phyloP scores from a whole-genome alignment of 2,329 filamentous ascomycete genomes.

The Trichoderma aggressivum region DNA sequence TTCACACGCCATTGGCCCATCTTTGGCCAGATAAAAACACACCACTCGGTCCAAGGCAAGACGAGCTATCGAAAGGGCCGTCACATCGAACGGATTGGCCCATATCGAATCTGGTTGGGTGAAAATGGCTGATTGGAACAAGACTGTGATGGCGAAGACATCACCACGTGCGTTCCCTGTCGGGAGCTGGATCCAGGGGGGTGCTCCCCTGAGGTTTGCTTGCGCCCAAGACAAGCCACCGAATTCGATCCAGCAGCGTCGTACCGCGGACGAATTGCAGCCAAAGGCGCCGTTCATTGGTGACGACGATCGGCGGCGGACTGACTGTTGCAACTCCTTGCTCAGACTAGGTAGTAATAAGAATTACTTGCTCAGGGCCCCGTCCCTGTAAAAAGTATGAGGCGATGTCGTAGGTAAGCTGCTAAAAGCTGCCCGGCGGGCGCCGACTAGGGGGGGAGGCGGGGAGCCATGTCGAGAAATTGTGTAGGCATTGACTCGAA shows the following conservation, averaged over 20 bases:
- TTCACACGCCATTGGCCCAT: background rate
- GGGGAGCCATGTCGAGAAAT: background rate
- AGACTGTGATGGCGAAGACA: background rate
- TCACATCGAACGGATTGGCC: background rate
- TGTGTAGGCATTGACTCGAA: background rate
- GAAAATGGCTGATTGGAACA: background rate
- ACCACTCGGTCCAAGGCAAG: background rate
- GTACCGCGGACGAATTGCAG: background rate
- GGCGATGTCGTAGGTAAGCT: background rate
- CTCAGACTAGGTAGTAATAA: background rate
- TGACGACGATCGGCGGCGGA: constrained; percentile 6
- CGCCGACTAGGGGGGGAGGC: background rate
- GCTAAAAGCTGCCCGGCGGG: background rate
- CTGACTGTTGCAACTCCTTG: background rate
- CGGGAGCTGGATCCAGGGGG: constrained; percentile 14
- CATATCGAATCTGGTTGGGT: background rate
- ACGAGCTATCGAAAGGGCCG: background rate
- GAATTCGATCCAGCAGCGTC: constrained; percentile 11
- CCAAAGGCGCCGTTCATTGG: background rate
- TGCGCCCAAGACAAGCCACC: constrained; percentile 12
- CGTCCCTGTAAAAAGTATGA: background rate
- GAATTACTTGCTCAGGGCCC: background rate
- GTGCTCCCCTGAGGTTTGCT: background rate
- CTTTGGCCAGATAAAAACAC: background rate
- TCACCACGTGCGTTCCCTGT: constrained; percentile 18